Base-by-base conservation (phyloP, 352 stramenopile species). In the Globisporangium polare region DNA sequence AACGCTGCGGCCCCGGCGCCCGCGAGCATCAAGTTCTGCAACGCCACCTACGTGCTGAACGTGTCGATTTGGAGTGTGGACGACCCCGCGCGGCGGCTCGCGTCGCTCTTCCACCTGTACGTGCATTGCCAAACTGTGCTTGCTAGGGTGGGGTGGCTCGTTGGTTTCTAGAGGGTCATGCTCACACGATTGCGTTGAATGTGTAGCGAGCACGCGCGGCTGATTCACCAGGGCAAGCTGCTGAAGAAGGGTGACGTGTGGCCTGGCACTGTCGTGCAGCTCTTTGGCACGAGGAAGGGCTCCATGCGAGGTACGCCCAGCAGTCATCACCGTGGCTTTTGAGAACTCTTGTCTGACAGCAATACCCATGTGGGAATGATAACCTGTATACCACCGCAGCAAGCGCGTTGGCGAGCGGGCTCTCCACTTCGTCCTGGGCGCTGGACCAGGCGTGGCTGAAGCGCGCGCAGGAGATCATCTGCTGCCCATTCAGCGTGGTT, bases 191-290 rank as follows among this genome's bases (percentile, higher is more conserved):
- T 26, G 17, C 42, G 24, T 45, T 60, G 5, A 49, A 26, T 20
- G 22, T 56, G 26, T 29, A 94, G 84, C 26, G 73, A 92, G 31
- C 80, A 91, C 24, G 83, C 86, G 42, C 74, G 81, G 31, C 63
- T 94, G 18, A 89, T 94, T 37, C 77, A 94, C 60, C 76, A 83
- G 31, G 86, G 86, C 15, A 92, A 92, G 72, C 49, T 94, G 39
- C 70, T 94, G 37, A 90, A 92, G 72, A 91, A 83, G 50, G 83
- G 81, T 0, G 86, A 94, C 33, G 77, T 92, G 17, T 94, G 86
- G 86, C 86, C 86, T 15, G 83, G 86, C 29, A 78, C 80, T 0
- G 75, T 90, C 22, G 83, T 94, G 42, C 86, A 94, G 77, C 78
- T 94, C 54, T 89, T 94, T 60, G 86, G 86, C 5, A 92, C 81